Conservation (phyloP, 2,329 filamentous ascomycete species). For the Colletotrichum cereale region DNA sequence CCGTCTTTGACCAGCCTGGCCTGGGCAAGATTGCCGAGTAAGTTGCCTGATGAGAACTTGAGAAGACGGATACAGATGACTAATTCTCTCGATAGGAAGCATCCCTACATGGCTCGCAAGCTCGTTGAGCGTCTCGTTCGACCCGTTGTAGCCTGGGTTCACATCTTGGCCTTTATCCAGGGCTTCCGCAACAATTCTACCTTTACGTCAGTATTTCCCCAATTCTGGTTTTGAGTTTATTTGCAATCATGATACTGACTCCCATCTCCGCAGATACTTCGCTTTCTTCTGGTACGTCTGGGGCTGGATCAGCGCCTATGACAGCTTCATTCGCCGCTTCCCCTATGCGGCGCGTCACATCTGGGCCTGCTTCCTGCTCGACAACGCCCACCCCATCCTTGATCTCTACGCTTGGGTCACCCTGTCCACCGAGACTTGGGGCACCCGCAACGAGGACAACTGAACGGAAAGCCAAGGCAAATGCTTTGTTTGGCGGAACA, state of each 20-base stretch:
- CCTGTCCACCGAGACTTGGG: conserved; percentile 27
- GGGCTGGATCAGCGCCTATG: conserved; percentile 19
- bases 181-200: conserved; percentile 12
- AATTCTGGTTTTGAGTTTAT: fast-evolving
- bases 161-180: conserved; percentile 24
- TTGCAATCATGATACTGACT: background rate
- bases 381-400: conserved; percentile 30
- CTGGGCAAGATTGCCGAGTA: conserved; percentile 22
- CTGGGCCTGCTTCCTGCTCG: conserved; percentile 33
- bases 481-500: background rate
- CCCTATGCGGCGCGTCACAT: conserved; percentile 24
- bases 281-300: conserved; percentile 29
- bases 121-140: conserved; percentile 37
- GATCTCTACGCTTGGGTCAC: conserved; percentile 38
- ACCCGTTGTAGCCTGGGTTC: conserved; percentile 24
- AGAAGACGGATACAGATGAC: fast-evolving
- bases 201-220: conserved; percentile 14
- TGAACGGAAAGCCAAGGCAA: background rate
- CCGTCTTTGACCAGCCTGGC: conserved; percentile 20
- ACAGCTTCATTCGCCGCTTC: conserved; percentile 23
- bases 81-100: conserved; percentile 4
- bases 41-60: background rate
- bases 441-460: conserved; percentile 25
- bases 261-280: conserved; percentile 1
- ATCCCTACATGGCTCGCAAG: conserved; percentile 40